Evolutionary conservation across 164 flowering plant genomes (phyloP).

Genomic region (Malania oleifera): DNA sequence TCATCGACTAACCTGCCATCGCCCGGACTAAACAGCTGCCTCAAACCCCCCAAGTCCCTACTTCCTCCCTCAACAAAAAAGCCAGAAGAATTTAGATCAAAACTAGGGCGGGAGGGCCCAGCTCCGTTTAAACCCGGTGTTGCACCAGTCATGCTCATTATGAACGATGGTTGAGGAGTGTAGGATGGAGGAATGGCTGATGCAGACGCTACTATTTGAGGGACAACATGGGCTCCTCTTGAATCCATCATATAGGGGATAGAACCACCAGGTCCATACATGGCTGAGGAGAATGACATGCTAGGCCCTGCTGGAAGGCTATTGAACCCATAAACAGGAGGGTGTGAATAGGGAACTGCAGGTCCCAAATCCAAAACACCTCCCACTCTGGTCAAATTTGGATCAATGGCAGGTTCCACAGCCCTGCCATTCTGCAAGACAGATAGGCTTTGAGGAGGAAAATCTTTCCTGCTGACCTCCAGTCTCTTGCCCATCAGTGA

Average conservation of each 20-base stretch:
- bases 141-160: conserved; percentile 37
- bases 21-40: conserved; percentile 34
- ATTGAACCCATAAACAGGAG: conserved; percentile 37
- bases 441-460: conserved; percentile 23
- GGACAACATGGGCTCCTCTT: conserved; percentile 51
- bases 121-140: conserved; percentile 32
- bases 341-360: conserved; percentile 29
- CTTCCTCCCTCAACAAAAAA: conserved; percentile 32
- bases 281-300: conserved; percentile 28
- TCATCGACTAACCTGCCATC: conserved; percentile 46
- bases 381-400: conserved; percentile 29
- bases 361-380: conserved; percentile 38
- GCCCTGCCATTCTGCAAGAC: conserved; percentile 46
- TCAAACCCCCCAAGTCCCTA: conserved; percentile 24
- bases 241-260: conserved; percentile 68
- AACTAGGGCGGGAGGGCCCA: conserved; percentile 32
- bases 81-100: conserved; percentile 61
- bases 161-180: conserved; percentile 43
- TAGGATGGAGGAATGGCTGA: conserved; percentile 33
- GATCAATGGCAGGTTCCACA: conserved; percentile 29
- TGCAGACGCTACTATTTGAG: conserved; percentile 46
- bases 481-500: conserved; percentile 73
- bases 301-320: conserved; percentile 25
- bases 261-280: conserved; percentile 43
- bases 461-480: conserved; percentile 43